Base-by-base conservation (phyloP, 768 basidiomycete genomes). In the Tylopilus balloui region DNA sequence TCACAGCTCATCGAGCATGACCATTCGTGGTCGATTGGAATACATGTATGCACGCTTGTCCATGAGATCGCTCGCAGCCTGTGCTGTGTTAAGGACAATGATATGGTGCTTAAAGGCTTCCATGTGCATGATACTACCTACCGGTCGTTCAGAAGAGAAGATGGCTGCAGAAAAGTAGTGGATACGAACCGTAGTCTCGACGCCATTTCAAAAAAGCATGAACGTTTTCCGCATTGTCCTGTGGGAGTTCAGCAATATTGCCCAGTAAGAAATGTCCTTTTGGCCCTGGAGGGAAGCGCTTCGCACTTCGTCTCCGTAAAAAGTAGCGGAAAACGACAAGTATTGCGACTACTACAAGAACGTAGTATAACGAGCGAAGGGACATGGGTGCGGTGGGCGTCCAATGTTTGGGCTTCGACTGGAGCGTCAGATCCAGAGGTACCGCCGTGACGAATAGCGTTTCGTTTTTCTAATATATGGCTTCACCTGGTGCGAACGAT, bases 1-100 rank as follows among this genome's bases (percentile, higher is more conserved):
- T 34, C 31, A 48, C 47, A 48, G 47, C 10, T 48, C 47, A n/a
- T 27, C 32, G 14, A 42, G 24, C 47, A 48, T 48, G 47, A 35
- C 14, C 39, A 48, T 34, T 10, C 32, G 31, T 4, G 47, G 47
- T 28, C 47, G 21, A n/a, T 35, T 13, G 12, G 47, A 48, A 19
- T 48, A 48, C 12, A 42, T 42, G 32, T 40, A 14, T 1, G 47
- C 47, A 42, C 47, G 40, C 24, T 48, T 48, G 40, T 48, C 40
- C 47, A 48, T 48, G 17, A 48, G 47, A 48, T 48, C 47, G 17
- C 19, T 19, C 1, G 47, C 32, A 10, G 47, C 40, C 25, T 42
- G 40, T 20, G 31, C 40, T 6, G 40, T 42, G 32, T 48, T 48
- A 12, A 48, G 15, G 14, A 48, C 19, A 14, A 48, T 28, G 32